Conservation (phyloP, 257 asterid genomes). For the Rehmannia glutinosa region DNA sequence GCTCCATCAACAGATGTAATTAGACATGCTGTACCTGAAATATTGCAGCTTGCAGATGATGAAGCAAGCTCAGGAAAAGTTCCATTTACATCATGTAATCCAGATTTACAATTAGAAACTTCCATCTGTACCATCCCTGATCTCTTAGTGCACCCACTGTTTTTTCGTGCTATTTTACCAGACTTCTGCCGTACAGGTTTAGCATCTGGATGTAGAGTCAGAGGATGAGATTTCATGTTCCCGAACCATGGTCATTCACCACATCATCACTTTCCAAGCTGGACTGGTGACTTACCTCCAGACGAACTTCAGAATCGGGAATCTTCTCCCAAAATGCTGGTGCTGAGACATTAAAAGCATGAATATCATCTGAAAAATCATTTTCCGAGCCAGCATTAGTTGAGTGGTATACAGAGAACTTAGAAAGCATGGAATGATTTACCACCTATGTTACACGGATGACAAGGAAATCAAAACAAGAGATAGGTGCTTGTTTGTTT, state of each 20-base stretch:
- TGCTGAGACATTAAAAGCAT: constrained; percentile 11
- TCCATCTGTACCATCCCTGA: constrained; percentile 50
- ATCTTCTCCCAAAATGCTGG: too few species aligned
- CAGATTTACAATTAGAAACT: constrained; percentile 37
- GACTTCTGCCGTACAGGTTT: constrained; percentile 36
- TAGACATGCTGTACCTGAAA: constrained; percentile 39
- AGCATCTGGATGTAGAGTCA: constrained; percentile 32
- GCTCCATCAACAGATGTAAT: not conserved
- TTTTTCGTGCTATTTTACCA: constrained; percentile 48
- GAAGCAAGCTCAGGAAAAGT: constrained; percentile 37
- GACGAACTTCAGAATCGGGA: constrained; percentile 24
- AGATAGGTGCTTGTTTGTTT: not conserved
- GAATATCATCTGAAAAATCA: constrained; percentile 32
- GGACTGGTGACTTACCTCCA: constrained; percentile 32
- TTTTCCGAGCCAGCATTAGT: constrained; percentile 22
- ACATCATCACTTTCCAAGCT: constrained; percentile 26
- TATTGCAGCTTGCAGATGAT: constrained; percentile 37
- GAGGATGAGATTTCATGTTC: constrained; percentile 28
- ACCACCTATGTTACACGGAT: not conserved
- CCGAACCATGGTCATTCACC: constrained; percentile 30
- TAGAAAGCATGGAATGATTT: not conserved
- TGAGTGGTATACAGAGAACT: not conserved
- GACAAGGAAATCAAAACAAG: not conserved
- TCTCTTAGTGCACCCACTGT: constrained; percentile 47
- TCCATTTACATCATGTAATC: constrained; percentile 41